Evolutionary conservation across 768 basidiomycete species (phyloP), one percentile per base, ranked within the genome.

Genomic region (Naganishia onofrii): DNA sequence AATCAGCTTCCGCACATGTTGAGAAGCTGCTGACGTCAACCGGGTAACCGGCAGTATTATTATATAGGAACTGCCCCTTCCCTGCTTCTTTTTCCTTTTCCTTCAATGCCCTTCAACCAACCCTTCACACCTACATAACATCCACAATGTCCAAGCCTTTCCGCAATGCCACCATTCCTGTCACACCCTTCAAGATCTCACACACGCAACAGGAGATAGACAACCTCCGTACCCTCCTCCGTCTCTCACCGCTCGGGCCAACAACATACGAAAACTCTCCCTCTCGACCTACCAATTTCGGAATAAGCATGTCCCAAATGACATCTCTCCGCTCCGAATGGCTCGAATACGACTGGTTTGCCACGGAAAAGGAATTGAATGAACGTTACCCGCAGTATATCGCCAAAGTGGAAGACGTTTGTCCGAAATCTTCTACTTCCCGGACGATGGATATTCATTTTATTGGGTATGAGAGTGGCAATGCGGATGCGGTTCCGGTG

Each of bases 171-270:
- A n/a, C 44, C 21, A 52, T 71, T 51, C 66, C 66, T 6, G n/a
- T 68, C 23, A 0, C 31, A 1, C 70, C 70, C 19, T 71, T 71
- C 70, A 67, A 56, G 3, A 64, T 71, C 70, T 67, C 66, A 44
- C 70, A 71, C 57, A 52, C 56, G 3, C 21, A 48, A 13, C 38
- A 66, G 31, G 66, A 67, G 38, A 55, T 71, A 17, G 51, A 67
- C 29, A 63, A 71, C 64, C 57, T 68, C 55, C 57, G 60, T 10
- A 67, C 70, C 57, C 66, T 67, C 3, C 70, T 71, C 57, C 66
- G 66, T 28, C 66, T 68, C 19, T 71, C 70, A 21, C 55, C 66
- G 10, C 57, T 71, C 38, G 55, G 54, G 1, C 55, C 66, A 46
- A 44, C 44, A 19, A 66, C 64, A 2, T 71, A 52, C 57, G 70